Base-by-base conservation (phyloP, 2,329 filamentous ascomycete species). In the Colletotrichum lentis region DNA sequence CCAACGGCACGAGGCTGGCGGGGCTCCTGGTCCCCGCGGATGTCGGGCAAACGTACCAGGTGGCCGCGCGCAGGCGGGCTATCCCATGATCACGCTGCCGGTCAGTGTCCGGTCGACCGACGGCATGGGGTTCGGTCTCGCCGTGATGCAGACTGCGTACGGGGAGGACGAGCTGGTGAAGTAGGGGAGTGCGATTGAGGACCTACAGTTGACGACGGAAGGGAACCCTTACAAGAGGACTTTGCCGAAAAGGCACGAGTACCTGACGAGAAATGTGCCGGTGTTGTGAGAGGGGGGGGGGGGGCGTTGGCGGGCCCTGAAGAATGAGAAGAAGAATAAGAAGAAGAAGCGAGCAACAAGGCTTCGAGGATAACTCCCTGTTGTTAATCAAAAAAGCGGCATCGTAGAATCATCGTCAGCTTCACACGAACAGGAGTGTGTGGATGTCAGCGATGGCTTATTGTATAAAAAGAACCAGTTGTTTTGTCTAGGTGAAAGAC, bases 1-100 rank as follows among this genome's bases (percentile, higher is more conserved):
- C 4, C 76, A 79, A 78, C 27, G 78, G 75, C 3, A 72, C 67
- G 8, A 68, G 77, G 22, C 79, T 93, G 1, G 84, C 88, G 64
- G 91, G 85, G 1, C 80, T 94, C 2, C 81, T 94, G 1, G 88
- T 92, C 0, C 91, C 91, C 5, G 83, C 90, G 0, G 87, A 91
- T 73, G 88, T 90, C 3, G 90, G 85, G 0, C 89, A 91, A 75
- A 86, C 86, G 4, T 88, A 88, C 70, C 88, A 92, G 77, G 86
- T 92, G 67, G 88, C 90, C 0, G 91, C 91, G 91, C 91, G 0
- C 90, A 93, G 77, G 91, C 91, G 5, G 90, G 91, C 0, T 94
- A 93, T 74, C 91, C 91, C 0, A 84, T 91, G 74, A 82, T 93
- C 58, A 92, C 90, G 0, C 75, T 94, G 1, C 91, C 91, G 0